Evolutionary conservation across 768 basidiomycete genomes (phyloP).

Genomic region (Serendipita vermifera): DNA sequence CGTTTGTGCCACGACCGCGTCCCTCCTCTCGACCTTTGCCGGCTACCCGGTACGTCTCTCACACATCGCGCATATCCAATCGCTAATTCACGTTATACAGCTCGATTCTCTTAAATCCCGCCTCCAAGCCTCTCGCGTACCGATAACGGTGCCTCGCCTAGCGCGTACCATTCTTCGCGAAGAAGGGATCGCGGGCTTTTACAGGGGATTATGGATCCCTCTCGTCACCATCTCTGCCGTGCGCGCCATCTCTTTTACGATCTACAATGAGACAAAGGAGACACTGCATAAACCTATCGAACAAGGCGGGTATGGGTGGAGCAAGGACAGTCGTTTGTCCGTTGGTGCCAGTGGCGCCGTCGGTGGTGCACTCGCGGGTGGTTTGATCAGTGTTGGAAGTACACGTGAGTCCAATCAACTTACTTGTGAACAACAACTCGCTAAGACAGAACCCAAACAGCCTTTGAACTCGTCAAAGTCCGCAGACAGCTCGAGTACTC

Average conservation of each 20-base stretch:
- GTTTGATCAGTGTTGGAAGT: constrained; percentile 78
- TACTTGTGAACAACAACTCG: background rate
- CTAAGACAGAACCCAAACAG: constrained; percentile 24
- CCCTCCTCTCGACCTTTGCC: constrained; percentile 82
- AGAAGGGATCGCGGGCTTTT: constrained; percentile 82
- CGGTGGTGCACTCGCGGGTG: constrained; percentile 78
- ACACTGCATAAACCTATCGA: constrained; percentile 44
- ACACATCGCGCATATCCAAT: background rate
- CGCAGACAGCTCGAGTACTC: constrained; percentile 85
- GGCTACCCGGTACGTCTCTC: constrained; percentile 72
- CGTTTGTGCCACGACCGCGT: constrained; percentile 81
- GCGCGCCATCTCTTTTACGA: constrained; percentile 87
- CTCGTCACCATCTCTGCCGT: constrained; percentile 93
- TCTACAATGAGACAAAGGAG: constrained; percentile 77
- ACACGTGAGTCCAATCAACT: constrained; percentile 51
- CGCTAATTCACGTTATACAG: constrained; percentile 32
- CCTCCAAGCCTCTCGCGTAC: constrained; percentile 70
- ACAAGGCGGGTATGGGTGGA: constrained; percentile 3
- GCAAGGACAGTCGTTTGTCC: constrained; percentile 34
- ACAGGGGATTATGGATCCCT: constrained; percentile 83
- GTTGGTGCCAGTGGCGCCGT: constrained; percentile 67
- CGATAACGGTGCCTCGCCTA: constrained; percentile 54
- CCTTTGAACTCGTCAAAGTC: constrained; percentile 94
- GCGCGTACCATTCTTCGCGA: constrained; percentile 36
- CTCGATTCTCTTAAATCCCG: constrained; percentile 92